These are phyloP conservation scores for Micromonas commoda DNA, from an alignment of 139 green algal genomes.

Conservation along the genomic window DNA sequence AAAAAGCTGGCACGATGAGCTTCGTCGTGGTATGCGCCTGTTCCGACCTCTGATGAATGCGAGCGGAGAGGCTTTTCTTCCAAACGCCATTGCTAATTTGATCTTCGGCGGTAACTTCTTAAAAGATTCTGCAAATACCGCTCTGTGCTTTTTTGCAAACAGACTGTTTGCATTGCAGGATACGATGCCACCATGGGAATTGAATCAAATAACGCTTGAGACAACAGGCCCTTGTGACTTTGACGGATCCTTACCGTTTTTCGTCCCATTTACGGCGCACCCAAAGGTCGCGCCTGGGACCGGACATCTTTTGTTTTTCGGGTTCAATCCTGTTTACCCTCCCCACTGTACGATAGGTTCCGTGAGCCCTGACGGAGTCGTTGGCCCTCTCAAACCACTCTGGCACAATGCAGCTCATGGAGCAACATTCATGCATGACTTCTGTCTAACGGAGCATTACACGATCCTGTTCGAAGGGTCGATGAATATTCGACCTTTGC, in stretches of 20 bases:
- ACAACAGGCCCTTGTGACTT: conserved; percentile 5
- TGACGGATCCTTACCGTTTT: not conserved
- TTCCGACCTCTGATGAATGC: conserved; percentile 21
- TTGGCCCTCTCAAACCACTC: not conserved
- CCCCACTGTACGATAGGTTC: conserved; percentile 15
- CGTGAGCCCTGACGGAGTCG: not conserved
- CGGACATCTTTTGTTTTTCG: conserved; percentile 14
- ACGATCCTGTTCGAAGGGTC: conserved; percentile 12
- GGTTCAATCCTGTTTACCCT: conserved; percentile 23
- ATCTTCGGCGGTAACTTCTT: not conserved
- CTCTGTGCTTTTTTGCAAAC: not conserved
- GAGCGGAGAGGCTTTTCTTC: not conserved
- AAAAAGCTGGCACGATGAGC: conserved; percentile 13
- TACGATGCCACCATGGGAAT: conserved; percentile 16
- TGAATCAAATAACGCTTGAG: not conserved
- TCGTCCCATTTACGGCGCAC: conserved; percentile 15
- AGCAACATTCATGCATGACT: conserved; percentile 22
- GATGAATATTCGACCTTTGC: conserved; percentile 7
- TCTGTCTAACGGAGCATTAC: conserved; percentile 8
- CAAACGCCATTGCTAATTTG: conserved; percentile 1
- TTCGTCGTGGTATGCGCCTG: not conserved
- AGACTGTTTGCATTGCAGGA: conserved; percentile 7
- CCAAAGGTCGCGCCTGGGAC: conserved; percentile 12
- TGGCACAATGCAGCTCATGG: not conserved
- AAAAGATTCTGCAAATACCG: conserved; percentile 22